A percentile compares a stretch with the other conserved stretches of the same genome.
Conservation (phyloP, 345 rosid genomes). For the Chamaenerion angustifolium region DNA sequence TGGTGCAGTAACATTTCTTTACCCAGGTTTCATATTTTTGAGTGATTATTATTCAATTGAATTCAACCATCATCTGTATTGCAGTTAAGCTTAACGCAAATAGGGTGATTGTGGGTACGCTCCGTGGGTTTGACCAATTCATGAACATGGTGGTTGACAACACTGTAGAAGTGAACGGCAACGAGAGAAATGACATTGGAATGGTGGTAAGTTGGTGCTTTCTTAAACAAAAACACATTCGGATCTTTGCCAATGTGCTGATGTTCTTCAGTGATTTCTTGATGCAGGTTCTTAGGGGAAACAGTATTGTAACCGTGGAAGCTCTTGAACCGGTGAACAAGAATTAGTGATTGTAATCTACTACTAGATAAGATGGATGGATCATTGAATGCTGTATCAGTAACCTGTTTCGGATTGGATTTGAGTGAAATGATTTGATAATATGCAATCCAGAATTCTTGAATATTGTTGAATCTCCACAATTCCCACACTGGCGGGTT, state of each 20-base stretch:
- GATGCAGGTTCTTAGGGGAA: constrained; percentile 17
- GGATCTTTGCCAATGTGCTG: too few species aligned
- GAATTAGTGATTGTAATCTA: not conserved
- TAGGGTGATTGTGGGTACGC: constrained; percentile 15
- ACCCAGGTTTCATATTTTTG: too few species aligned
- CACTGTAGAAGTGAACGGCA: constrained; percentile 18
- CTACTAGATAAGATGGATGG: not conserved
- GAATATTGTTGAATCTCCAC: too few species aligned
- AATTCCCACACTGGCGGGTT: too few species aligned
- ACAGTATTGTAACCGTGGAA: constrained; percentile 18
- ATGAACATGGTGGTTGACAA: constrained; percentile 19
- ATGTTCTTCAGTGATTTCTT: not conserved
- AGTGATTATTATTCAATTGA: too few species aligned
- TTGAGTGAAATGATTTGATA: not conserved
- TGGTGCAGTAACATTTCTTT: too few species aligned
- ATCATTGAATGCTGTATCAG: not conserved
- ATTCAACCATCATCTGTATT: not conserved
- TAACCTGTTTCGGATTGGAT: not conserved
- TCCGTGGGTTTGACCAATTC: constrained; percentile 20
- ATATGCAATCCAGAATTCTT: too few species aligned
- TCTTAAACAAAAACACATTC: not conserved
- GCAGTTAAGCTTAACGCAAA: constrained; percentile 18
- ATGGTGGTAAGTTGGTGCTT: constrained; percentile 14
- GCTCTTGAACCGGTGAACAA: constrained; percentile 17
- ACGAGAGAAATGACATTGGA: constrained; percentile 15